These are phyloP conservation scores for Diutina pseudorugosa DNA, from an alignment of 1,139 yeast species.

Conservation along the genomic window DNA sequence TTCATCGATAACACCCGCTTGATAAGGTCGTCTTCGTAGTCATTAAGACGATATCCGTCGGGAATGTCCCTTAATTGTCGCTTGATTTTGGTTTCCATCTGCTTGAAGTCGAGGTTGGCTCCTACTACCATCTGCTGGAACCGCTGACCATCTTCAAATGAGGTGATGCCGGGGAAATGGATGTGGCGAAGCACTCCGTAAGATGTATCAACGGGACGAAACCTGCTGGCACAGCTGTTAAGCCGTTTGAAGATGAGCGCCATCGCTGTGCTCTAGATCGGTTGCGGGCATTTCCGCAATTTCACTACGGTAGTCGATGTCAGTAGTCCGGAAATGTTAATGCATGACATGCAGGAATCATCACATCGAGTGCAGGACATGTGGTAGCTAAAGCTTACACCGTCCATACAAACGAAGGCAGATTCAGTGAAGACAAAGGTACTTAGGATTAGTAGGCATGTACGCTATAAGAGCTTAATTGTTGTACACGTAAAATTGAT, in stretches of 20 bases:
- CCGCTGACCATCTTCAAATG: slow-evolving; percentile 45
- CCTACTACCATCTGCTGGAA: slow-evolving; percentile 54
- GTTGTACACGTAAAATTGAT: too few species aligned
- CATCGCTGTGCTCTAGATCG: not conserved
- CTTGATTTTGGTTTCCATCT: slow-evolving; percentile 35
- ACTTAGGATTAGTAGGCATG: too few species aligned
- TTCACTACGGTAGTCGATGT: not conserved
- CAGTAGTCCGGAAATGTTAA: too few species aligned
- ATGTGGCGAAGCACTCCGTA: slow-evolving; percentile 42
- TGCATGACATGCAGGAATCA: too few species aligned
- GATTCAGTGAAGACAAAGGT: too few species aligned
- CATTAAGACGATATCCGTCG: slow-evolving; percentile 30
- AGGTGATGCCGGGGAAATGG: slow-evolving; percentile 43
- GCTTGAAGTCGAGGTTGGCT: slow-evolving; percentile 51
- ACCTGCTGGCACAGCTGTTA: slow-evolving; percentile 10
- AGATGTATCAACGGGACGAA: slow-evolving; percentile 22
- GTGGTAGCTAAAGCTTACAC: too few species aligned
- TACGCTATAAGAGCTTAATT: too few species aligned
- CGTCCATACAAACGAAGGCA: too few species aligned
- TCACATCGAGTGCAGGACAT: too few species aligned
- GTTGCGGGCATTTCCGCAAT: not conserved
- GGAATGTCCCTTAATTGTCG: slow-evolving; percentile 21
- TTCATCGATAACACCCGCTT: slow-evolving; percentile 36
- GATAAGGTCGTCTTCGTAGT: slow-evolving; percentile 34
- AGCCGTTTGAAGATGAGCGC: not conserved